Evolutionary conservation across 768 basidiomycete species (phyloP), one percentile per base, ranked within the genome.

Genomic region (Phaeotremella skinneri): DNA sequence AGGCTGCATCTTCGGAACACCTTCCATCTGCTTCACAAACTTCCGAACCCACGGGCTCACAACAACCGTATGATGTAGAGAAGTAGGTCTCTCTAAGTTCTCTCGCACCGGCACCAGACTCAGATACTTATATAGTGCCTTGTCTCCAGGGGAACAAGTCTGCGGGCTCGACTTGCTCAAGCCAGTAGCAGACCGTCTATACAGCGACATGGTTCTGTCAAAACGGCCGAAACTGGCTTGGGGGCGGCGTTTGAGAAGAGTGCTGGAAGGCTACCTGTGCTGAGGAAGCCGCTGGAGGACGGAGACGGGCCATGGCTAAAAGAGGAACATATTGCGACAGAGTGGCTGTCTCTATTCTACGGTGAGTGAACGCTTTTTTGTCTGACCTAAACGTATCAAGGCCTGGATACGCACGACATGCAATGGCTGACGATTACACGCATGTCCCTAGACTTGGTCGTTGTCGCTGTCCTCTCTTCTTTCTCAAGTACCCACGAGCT

Each of bases 321-420:
- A 2, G 34, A 52, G 21, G 66, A 66, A 26, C 43, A 63, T 20
- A 56, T 65, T 54, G 68, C 66, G n/a, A 43, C 62, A 3, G 63
- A 65, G 34, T 72, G 68, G 70, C 59, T 69, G n/a, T 59, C 39
- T 7, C 43, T 72, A 45, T 66, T 72, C 25, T 72, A 72, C 41
- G 70, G 70, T 67, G 32, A 20, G 63, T 64, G n/a, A n/a, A n/a
- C n/a, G n/a, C n/a, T n/a, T n/a, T n/a, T n/a, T n/a, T n/a, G n/a
- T n/a, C n/a, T n/a, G n/a, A n/a, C n/a, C n/a, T n/a, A n/a, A n/a
- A n/a, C n/a, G n/a, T n/a, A n/a, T n/a, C n/a, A n/a, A n/a, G n/a
- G n/a, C n/a, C n/a, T n/a, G n/a, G n/a, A n/a, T n/a, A n/a, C n/a
- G n/a, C n/a, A n/a, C n/a, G n/a, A n/a, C n/a, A n/a, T n/a, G n/a